A percentile compares a stretch with the other conserved stretches of the same genome.
phyloP scores from a whole-genome alignment of 2,329 filamentous ascomycete species.

The Epichloe gansuensis region DNA sequence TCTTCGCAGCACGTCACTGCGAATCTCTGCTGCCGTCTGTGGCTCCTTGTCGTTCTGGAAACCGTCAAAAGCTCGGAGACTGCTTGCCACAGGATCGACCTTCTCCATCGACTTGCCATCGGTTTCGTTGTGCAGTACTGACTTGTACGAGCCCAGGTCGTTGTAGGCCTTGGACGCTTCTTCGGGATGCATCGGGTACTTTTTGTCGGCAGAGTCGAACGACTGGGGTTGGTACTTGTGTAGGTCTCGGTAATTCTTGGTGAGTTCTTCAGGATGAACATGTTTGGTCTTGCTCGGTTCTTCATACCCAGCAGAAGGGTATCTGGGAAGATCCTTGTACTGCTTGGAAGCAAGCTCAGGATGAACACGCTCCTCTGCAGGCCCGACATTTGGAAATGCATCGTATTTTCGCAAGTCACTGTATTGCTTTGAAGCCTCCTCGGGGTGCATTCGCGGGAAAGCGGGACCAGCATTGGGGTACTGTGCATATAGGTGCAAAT shows the following conservation, averaged over 20 bases:
- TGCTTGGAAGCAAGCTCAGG: slow-evolving; percentile 20
- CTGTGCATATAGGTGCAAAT: slow-evolving; percentile 12
- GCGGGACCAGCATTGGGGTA: slow-evolving; percentile 16
- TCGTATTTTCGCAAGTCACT: slow-evolving; percentile 22
- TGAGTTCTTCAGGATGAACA: slow-evolving; percentile 25
- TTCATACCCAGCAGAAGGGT: slow-evolving; percentile 18
- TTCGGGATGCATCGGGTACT: slow-evolving; percentile 20
- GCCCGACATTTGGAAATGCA: slow-evolving; percentile 14
- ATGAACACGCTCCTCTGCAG: slow-evolving; percentile 13
- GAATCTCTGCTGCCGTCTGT: slow-evolving; percentile 20
- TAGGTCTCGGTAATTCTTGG: slow-evolving; percentile 29
- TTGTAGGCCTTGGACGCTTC: slow-evolving; percentile 25
- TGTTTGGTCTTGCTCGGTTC: slow-evolving; percentile 14
- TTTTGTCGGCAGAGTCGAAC: slow-evolving; percentile 16
- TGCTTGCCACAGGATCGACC: slow-evolving; percentile 21
- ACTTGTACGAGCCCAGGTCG: slow-evolving; percentile 28
- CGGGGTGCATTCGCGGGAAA: slow-evolving; percentile 15
- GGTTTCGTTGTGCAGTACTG: slow-evolving; percentile 23
- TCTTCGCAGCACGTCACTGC: slow-evolving; percentile 18
- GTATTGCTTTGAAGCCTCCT: slow-evolving; percentile 26
- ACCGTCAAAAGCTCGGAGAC: slow-evolving; percentile 25
- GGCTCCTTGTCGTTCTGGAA: slow-evolving; percentile 10
- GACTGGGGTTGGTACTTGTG: slow-evolving; percentile 23
- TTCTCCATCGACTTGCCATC: slow-evolving; percentile 17
- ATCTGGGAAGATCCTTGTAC: slow-evolving; percentile 21